Conservation (phyloP, 2,329 filamentous ascomycete genomes). For the Kalmusia sp. region DNA sequence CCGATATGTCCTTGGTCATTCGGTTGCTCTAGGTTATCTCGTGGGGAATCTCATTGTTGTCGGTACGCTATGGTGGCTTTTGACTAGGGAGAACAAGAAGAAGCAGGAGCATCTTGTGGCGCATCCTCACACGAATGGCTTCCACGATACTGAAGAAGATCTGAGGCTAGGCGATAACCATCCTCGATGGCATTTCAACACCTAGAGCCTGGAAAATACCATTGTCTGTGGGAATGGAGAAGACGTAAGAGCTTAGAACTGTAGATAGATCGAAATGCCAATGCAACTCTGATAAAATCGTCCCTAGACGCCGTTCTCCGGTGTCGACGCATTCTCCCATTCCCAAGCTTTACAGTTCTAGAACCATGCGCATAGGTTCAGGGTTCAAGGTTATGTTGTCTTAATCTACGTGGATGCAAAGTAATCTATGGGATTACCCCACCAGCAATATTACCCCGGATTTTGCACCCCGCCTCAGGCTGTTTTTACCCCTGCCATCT, state of each 20-base stretch:
- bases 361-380: too few relatives aligned
- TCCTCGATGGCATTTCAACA: conserved; percentile 46
- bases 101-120: conserved; percentile 33
- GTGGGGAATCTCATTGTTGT: conserved; percentile 42
- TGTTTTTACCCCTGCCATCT: neutral
- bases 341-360: too few relatives aligned
- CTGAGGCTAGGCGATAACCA: conserved; percentile 41
- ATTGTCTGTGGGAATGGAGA: neutral
- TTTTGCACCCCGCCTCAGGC: conserved; percentile 5
- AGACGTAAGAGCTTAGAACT: too few relatives aligned
- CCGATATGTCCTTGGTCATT: conserved; percentile 44
- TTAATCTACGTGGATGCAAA: too few relatives aligned
- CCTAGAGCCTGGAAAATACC: conserved; percentile 13
- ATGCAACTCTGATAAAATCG: neutral
- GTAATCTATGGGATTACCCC: too few relatives aligned
- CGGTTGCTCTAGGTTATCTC: conserved; percentile 45
- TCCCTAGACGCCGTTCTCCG: too few relatives aligned
- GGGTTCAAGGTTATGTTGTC: too few relatives aligned
- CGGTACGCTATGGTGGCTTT: conserved; percentile 33
- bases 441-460: conserved; percentile 13
- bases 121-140: conserved; percentile 34
- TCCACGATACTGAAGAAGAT: conserved; percentile 41
- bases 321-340: too few relatives aligned
- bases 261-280: neutral
- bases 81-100: conserved; percentile 39